Base-by-base conservation (phyloP, 768 basidiomycete genomes). In the Tricholoma furcatifolium region DNA sequence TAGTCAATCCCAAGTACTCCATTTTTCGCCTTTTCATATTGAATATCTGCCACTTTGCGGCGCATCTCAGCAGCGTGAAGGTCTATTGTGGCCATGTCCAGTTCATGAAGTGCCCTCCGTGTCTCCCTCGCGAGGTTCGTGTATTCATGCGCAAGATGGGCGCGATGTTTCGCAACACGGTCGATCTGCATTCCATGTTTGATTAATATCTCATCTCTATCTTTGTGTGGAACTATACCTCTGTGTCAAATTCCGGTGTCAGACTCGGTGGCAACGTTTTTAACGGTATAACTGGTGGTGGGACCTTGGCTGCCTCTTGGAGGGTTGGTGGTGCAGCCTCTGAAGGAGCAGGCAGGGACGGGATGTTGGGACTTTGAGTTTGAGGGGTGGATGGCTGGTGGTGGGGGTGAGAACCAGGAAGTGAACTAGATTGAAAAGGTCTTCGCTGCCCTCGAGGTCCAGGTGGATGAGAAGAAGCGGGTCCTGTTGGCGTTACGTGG, bases 1-100 rank as follows among this genome's bases (percentile, higher is more conserved):
- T 65, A 65, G 39, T 84, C 83, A 53, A 85, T 79, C 7, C 87
- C 87, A 48, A 88, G 70, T 51, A 70, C 64, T n/a, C 87, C 87
- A 35, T 68, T 69, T 18, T 78, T 75, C 51, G 87, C 87, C 66
- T 78, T 79, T 64, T 86, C 83, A 52, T 85, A 66, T 57, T 85
- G 85, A 57, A 59, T 59, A 50, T 81, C 80, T 20, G 85, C 81
- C 17, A 82, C 71, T 58, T 73, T 78, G 49, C 85, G 78, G 48
- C 85, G 77, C 48, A 70, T 70, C 70, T 83, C 81, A 15, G 82
- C 82, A 35, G 76, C 76, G 50, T 76, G 75, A 51, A 87, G 64
- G 53, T 91, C 88, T 34, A 88, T 70, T 35, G 70, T 71, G 30
- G 83, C 72, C 61, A 81, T 68, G 18, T 86, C 84, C 9, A 87